Percentiles rank a stretch among this genome's conserved stretches.
These are phyloP conservation scores for Cladosporium sp. DNA, from an alignment of 2,329 filamentous ascomycete species.

Conservation along the genomic window DNA sequence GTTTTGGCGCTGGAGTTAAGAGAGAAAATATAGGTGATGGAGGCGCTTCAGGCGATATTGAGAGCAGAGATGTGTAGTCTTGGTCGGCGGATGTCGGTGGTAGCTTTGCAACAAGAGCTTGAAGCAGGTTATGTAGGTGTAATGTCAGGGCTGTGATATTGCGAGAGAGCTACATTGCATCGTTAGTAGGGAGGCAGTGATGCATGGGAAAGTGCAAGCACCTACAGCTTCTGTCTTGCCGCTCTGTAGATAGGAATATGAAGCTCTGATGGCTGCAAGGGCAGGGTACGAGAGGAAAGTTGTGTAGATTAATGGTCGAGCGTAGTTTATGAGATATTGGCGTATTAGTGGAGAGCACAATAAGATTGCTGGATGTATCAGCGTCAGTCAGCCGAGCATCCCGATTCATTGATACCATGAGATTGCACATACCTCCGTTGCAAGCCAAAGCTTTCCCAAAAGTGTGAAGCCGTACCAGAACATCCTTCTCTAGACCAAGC, in stretches of 20 bases:
- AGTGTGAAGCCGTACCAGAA: constrained; percentile 59
- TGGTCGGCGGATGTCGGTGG: neutral
- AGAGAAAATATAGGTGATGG: constrained; percentile 63
- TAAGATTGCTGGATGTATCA: constrained; percentile 48
- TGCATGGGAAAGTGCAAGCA: constrained; percentile 6
- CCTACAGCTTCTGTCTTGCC: constrained; percentile 42
- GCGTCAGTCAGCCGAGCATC: neutral
- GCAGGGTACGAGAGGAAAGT: constrained; percentile 63
- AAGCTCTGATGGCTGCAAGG: constrained; percentile 55
- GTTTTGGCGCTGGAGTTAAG: constrained; percentile 54
- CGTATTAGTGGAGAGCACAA: constrained; percentile 58
- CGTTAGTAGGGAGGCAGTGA: neutral
- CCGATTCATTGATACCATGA: neutral
- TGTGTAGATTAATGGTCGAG: constrained; percentile 70
- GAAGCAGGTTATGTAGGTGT: constrained; percentile 44
- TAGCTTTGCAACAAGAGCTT: constrained; percentile 26
- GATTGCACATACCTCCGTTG: constrained; percentile 57
- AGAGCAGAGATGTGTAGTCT: constrained; percentile 31
- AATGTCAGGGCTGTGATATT: constrained; percentile 46
- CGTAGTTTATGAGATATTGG: constrained; percentile 69
- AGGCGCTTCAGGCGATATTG: constrained; percentile 35
- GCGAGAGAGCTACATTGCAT: constrained; percentile 31
- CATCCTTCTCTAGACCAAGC: constrained; percentile 50
- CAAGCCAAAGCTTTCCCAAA: constrained; percentile 66
- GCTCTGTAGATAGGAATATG: constrained; percentile 53